Conservation (phyloP, 106 monocot genomes). For the Acanthochlamys bracteata region DNA sequence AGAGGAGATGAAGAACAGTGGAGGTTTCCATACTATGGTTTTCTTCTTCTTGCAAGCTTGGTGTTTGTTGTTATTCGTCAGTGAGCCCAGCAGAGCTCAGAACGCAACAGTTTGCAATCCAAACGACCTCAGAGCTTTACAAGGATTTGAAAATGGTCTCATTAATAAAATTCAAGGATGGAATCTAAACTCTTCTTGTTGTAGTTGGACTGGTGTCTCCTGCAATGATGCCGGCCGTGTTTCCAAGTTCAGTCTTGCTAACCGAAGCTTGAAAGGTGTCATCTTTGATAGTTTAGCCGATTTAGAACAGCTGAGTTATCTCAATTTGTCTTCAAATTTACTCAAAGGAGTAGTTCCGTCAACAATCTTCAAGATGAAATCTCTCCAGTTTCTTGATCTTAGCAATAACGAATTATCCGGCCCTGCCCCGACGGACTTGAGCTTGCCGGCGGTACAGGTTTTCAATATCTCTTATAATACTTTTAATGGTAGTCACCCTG, state of each 20-base stretch:
- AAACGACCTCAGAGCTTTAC: conserved; percentile 16
- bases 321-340: conserved; percentile 23
- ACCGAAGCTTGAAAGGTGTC: conserved; percentile 32
- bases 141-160: conserved; percentile 10
- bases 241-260: conserved; percentile 42
- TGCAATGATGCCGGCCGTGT: conserved; percentile 31
- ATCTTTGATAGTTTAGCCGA: conserved; percentile 38
- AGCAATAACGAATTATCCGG: conserved; percentile 24
- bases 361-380: conserved; percentile 11
- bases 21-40: no score
- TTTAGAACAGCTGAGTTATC: conserved; percentile 33
- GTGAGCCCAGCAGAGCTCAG: neutral
- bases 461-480: conserved; percentile 28
- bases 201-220: conserved; percentile 19
- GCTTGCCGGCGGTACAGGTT: conserved; percentile 17
- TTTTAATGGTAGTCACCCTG: conserved; percentile 22
- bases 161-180: conserved; percentile 11
- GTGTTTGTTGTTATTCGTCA: neutral
- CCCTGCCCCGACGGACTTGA: neutral
- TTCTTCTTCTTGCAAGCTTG: neutral
- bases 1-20: no score
- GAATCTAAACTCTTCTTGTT: conserved; percentile 14
- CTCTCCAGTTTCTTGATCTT: conserved; percentile 22
- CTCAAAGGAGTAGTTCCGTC: conserved; percentile 15
- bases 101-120: conserved; percentile 1